Conservation (phyloP, 305 asterid species). For the Plantago coronopus region DNA sequence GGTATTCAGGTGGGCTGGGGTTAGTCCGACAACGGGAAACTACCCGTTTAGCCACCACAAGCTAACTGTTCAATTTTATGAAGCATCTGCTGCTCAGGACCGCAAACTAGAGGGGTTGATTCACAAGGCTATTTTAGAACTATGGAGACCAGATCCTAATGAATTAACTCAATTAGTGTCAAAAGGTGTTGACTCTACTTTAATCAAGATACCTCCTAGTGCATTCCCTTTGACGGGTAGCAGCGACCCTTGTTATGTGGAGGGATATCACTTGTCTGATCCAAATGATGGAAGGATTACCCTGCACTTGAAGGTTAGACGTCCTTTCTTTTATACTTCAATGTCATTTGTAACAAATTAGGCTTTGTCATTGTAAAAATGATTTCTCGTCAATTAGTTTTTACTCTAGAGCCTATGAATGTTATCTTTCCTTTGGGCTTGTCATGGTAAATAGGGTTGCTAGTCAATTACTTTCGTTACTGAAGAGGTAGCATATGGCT, state of each 20-base stretch:
- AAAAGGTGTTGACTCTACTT: conserved; percentile 59
- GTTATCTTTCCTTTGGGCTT: too few relatives aligned
- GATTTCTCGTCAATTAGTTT: too few relatives aligned
- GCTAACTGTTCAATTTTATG: conserved; percentile 90
- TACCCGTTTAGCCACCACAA: conserved; percentile 98
- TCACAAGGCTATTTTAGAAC: conserved; percentile 90
- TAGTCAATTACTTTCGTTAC: not conserved
- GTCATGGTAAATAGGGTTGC: too few relatives aligned
- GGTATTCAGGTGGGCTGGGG: conserved; percentile 78
- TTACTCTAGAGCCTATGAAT: too few relatives aligned
- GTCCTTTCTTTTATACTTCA: conserved; percentile 16
- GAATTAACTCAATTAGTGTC: conserved; percentile 70
- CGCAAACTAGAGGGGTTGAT: conserved; percentile 86
- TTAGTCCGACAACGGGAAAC: conserved; percentile 84
- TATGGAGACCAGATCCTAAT: conserved; percentile 91
- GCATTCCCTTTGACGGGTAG: conserved; percentile 80
- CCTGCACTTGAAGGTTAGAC: conserved; percentile 78
- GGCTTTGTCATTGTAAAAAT: too few relatives aligned
- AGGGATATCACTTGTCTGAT: conserved; percentile 88
- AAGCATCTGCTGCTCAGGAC: conserved; percentile 86
- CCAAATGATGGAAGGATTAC: conserved; percentile 92
- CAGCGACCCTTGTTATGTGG: conserved; percentile 96
- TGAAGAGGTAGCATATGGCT: conserved; percentile 9
- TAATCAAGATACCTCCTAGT: conserved; percentile 72
- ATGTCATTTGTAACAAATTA: not conserved